phyloP scores from a whole-genome alignment of 768 basidiomycete species.

The Solioccasus polychromus region DNA sequence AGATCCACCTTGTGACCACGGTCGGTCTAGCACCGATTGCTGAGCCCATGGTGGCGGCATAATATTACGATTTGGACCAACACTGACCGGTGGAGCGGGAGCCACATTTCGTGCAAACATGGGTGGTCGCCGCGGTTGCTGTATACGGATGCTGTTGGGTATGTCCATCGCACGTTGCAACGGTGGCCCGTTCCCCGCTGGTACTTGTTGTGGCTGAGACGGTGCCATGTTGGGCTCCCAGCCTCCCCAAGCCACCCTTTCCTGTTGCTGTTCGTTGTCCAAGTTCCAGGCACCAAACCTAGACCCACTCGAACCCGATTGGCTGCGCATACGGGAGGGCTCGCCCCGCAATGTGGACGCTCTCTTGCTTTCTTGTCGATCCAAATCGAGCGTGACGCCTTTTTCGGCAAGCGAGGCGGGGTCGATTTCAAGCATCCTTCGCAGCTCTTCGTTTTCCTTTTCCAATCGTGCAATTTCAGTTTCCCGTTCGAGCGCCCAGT shows the following conservation, averaged over 20 bases:
- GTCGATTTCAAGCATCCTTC: constrained; percentile 76
- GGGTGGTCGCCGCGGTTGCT: constrained; percentile 52
- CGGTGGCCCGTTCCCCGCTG: constrained; percentile 24
- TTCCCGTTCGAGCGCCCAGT: constrained; percentile 91
- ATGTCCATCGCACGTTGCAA: constrained; percentile 51
- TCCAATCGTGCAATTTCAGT: constrained; percentile 79
- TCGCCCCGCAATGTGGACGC: constrained; percentile 24
- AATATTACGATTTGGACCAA: constrained; percentile 37
- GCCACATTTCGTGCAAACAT: constrained; percentile 46
- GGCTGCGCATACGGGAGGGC: constrained; percentile 24
- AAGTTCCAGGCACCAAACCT: constrained; percentile 26
- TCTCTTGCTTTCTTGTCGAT: constrained; percentile 43
- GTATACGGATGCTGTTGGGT: constrained; percentile 51
- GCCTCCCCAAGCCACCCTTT: constrained; percentile 20
- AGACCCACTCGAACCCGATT: constrained; percentile 23
- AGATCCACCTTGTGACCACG: constrained; percentile 42
- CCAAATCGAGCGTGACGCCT: constrained; percentile 50
- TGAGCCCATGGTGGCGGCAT: constrained; percentile 40
- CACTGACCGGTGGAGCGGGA: constrained; percentile 34
- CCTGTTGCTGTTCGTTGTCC: constrained; percentile 31
- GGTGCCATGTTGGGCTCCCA: constrained; percentile 28
- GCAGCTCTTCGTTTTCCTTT: constrained; percentile 77
- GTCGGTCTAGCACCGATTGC: constrained; percentile 39
- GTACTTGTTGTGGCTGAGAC: constrained; percentile 31
- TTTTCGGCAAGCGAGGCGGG: constrained; percentile 46